Conservation (phyloP, 805 yeast species). For the Metschnikowia amazonensis region DNA sequence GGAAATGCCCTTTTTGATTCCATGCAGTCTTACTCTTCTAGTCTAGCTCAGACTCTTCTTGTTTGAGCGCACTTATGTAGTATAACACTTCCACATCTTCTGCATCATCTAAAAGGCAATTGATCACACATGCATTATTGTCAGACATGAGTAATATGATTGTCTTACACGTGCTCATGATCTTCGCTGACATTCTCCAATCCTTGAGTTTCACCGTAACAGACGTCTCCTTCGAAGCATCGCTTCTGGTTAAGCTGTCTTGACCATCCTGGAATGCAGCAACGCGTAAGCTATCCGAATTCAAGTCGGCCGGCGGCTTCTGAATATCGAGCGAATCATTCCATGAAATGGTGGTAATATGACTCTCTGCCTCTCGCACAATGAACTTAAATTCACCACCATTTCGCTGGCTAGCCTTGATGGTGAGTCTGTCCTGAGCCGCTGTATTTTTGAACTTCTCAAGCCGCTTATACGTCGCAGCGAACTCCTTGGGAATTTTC, state of each 20-base stretch:
- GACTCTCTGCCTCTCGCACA: slow-evolving; percentile 51
- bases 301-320: slow-evolving; percentile 24
- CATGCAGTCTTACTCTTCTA: neutral
- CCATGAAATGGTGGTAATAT: slow-evolving; percentile 56
- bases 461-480: slow-evolving; percentile 52
- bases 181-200: slow-evolving; percentile 63
- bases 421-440: slow-evolving; percentile 39
- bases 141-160: slow-evolving; percentile 57
- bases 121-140: slow-evolving; percentile 57
- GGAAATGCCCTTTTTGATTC: neutral
- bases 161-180: slow-evolving; percentile 59
- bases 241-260: slow-evolving; percentile 14
- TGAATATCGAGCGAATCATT: slow-evolving; percentile 49
- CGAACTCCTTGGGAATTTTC: slow-evolving; percentile 47
- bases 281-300: slow-evolving; percentile 23
- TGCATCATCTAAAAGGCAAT: slow-evolving; percentile 61
- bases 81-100: slow-evolving; percentile 64
- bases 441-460: slow-evolving; percentile 57
- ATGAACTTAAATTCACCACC: slow-evolving; percentile 51
- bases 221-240: slow-evolving; percentile 32
- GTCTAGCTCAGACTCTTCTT: slow-evolving; percentile 2
- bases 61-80: slow-evolving; percentile 43
- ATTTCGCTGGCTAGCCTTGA: slow-evolving; percentile 43
- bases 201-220: slow-evolving; percentile 55
- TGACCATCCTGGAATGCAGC: slow-evolving; percentile 13